phyloP scores from a whole-genome alignment of 768 basidiomycete species.

The Tulasnella sp. region DNA sequence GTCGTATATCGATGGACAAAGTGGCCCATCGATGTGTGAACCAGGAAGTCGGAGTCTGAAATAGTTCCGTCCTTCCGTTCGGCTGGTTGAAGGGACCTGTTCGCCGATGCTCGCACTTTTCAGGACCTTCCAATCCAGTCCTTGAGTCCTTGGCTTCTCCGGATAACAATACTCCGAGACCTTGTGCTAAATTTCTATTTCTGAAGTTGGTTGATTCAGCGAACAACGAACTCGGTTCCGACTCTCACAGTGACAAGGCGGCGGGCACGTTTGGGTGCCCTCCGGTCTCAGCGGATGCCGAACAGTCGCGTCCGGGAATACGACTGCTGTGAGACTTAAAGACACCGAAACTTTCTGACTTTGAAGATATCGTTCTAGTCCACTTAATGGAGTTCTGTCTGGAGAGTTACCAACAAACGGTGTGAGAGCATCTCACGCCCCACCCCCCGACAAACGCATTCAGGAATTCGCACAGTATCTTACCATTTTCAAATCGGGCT shows the following conservation, averaged over 20 bases:
- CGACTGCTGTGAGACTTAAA: background rate
- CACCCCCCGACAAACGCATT: background rate
- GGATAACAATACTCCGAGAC: background rate
- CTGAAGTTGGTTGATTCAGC: background rate
- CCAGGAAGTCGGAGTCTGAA: background rate
- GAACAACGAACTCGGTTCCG: background rate
- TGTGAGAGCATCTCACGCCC: background rate
- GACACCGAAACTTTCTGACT: background rate
- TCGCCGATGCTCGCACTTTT: background rate
- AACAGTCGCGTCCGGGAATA: background rate
- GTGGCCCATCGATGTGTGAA: background rate
- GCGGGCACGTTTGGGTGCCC: background rate
- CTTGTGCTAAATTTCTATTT: background rate
- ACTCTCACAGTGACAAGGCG: slow-evolving; percentile 1
- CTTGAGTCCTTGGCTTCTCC: background rate
- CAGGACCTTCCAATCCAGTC: background rate
- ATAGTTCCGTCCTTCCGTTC: background rate
- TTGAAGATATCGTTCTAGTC: background rate
- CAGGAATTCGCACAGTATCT: background rate
- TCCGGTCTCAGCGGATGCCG: background rate
- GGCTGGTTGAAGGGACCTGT: background rate
- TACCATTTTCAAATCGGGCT: background rate
- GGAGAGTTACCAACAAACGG: background rate
- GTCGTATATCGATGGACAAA: background rate
- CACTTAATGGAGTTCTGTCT: background rate